Conservation (phyloP, 768 basidiomycete genomes). For the Atractiella rhizophila region DNA sequence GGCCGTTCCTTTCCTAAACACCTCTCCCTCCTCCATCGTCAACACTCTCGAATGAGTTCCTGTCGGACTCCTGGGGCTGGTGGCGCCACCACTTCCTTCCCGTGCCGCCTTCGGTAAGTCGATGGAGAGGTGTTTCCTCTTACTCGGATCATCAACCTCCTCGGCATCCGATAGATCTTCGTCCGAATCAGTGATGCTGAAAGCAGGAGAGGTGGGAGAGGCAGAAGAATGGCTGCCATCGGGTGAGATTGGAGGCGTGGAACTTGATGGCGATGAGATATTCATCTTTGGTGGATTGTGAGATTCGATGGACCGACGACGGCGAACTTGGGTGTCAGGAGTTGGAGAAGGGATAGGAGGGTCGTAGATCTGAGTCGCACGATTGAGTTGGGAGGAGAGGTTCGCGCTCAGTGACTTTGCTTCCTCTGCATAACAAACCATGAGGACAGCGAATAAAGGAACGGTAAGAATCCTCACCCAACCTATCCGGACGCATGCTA, state of each 20-base stretch:
- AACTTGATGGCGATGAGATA: too few species aligned
- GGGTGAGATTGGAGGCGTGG: too few species aligned
- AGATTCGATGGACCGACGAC: neutral
- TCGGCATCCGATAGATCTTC: constrained; percentile 17
- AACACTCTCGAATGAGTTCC: constrained; percentile 7
- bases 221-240: neutral
- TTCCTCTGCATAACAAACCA: too few species aligned
- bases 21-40: constrained; percentile 60
- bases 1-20: constrained; percentile 70
- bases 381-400: constrained; percentile 34
- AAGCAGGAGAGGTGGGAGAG: constrained; percentile 11
- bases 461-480: too few species aligned
- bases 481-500: too few species aligned
- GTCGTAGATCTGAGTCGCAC: constrained; percentile 18
- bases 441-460: too few species aligned
- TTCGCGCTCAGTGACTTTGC: constrained; percentile 60
- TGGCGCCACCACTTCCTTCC: neutral
- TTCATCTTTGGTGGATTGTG: too few species aligned
- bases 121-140: neutral
- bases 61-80: neutral
- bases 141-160: neutral
- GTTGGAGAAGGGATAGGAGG: constrained; percentile 15
- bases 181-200: constrained; percentile 27
- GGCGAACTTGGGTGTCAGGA: neutral
- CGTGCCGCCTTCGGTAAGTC: neutral